phyloP scores from a whole-genome alignment of 148 eudicot genomes.

The Silene uniflora region DNA sequence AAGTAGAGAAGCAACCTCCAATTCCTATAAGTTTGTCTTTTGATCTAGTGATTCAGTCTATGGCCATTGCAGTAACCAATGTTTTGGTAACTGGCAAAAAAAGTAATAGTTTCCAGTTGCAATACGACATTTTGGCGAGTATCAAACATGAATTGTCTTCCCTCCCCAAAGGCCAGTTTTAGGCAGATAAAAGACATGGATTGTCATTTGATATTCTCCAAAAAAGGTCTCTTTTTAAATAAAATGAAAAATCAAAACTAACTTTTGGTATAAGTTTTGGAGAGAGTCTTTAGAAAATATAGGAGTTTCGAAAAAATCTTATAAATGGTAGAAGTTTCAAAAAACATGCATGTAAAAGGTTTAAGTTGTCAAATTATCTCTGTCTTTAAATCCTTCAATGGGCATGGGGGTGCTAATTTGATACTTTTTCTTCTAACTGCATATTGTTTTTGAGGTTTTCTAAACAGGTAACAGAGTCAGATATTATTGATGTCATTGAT shows the following conservation, averaged over 20 bases:
- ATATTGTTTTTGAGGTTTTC: constrained; percentile 17
- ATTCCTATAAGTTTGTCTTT: neutral
- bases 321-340: neutral
- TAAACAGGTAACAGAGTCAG: constrained; percentile 89
- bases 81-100: too few relatives aligned
- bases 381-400: neutral
- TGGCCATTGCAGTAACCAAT: too few relatives aligned
- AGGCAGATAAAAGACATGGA: neutral
- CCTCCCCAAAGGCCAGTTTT: neutral
- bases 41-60: too few relatives aligned
- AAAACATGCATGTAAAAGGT: neutral
- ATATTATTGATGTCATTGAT: constrained; percentile 84
- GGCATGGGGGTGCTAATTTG: neutral
- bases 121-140: neutral
- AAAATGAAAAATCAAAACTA: too few relatives aligned
- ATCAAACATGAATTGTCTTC: neutral
- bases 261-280: neutral
- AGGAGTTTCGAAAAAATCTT: neutral
- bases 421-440: neutral
- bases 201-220: neutral
- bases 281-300: neutral
- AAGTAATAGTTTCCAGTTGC: too few relatives aligned
- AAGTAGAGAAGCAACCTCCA: too few relatives aligned
- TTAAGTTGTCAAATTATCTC: neutral
- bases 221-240: too few relatives aligned